phyloP scores from a whole-genome alignment of 148 eudicot genomes.

The Pouteria glomerata region DNA sequence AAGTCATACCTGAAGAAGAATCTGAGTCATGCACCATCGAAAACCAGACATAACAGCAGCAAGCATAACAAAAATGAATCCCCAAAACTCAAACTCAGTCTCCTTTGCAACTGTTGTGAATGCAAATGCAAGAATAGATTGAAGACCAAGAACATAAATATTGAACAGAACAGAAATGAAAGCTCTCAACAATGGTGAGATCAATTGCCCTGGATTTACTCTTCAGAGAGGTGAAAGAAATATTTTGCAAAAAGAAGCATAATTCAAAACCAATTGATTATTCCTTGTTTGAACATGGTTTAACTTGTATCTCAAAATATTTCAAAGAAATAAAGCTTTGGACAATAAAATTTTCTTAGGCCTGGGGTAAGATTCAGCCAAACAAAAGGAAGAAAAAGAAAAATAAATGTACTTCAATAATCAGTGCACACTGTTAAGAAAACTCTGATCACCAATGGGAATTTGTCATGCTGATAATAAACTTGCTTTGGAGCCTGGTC shows the following conservation, averaged over 20 bases:
- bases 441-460: background rate
- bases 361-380: background rate
- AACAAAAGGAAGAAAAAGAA: no score
- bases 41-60: slow-evolving; percentile 99
- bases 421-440: background rate
- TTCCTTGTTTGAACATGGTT: background rate
- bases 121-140: background rate
- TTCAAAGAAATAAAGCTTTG: background rate
- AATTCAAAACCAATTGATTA: background rate
- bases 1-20: slow-evolving; percentile 87
- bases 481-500: background rate
- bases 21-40: slow-evolving; percentile 99
- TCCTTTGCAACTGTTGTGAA: slow-evolving; percentile 73
- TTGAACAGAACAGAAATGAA: background rate
- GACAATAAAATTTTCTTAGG: background rate
- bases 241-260: background rate
- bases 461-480: background rate
- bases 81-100: slow-evolving; percentile 95
- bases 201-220: background rate
- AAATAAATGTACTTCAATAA: background rate
- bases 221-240: background rate
- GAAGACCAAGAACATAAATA: slow-evolving; percentile 4
- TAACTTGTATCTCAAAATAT: background rate
- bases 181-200: background rate
- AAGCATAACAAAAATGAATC: slow-evolving; percentile 95